Evolutionary conservation across 176 grass and related monocot genomes (phyloP).

Genomic region (Bolboschoenus planiculmis): DNA sequence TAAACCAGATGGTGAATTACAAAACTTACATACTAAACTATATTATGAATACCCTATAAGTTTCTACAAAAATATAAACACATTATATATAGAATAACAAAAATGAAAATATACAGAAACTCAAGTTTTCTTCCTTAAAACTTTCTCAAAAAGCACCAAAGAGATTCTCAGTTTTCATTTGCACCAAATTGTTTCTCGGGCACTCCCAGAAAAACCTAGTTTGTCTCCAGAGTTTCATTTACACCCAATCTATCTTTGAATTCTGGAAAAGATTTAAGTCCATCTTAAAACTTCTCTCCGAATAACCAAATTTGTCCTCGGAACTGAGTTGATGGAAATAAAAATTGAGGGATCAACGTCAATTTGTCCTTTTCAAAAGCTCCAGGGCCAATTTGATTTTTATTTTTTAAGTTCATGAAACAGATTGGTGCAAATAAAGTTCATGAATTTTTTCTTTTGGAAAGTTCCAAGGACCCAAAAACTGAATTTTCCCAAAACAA

Average conservation of each 20-base stretch:
- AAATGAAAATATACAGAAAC: neutral
- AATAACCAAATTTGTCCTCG: neutral
- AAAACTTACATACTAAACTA: neutral
- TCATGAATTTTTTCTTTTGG: neutral
- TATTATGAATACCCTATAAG: neutral
- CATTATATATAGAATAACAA: neutral
- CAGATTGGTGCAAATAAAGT: too few relatives aligned
- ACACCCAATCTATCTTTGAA: neutral
- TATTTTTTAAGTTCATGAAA: neutral
- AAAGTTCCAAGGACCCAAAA: neutral
- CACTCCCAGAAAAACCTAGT: neutral
- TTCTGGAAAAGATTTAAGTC: neutral
- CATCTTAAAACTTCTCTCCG: neutral
- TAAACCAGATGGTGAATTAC: neutral
- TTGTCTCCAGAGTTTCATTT: neutral
- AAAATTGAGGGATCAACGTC: neutral
- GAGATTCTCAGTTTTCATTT: neutral
- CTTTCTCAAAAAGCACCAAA: conserved; percentile 6
- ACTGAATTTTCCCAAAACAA: neutral
- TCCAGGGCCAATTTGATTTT: neutral
- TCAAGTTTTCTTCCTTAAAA: neutral
- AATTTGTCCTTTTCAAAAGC: neutral
- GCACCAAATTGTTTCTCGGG: neutral
- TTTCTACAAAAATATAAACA: neutral
- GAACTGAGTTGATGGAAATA: neutral